phyloP scores from a whole-genome alignment of 371 early-diverging fungal genomes.

The Lichtheimia ramosa region DNA sequence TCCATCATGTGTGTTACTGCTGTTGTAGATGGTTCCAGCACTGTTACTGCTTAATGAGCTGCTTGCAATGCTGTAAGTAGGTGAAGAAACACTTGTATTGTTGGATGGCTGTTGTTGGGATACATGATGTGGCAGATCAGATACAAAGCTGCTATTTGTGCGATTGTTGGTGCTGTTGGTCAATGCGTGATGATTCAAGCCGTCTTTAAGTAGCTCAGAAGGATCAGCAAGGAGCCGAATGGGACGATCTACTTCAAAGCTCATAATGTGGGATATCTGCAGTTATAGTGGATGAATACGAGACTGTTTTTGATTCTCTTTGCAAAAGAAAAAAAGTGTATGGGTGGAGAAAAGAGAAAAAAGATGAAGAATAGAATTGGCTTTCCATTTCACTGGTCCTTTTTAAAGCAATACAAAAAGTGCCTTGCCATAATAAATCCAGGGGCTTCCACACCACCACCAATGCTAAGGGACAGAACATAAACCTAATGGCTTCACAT shows the following conservation, averaged over 20 bases:
- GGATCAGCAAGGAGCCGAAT: slow-evolving; percentile 11
- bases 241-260: slow-evolving; percentile 13
- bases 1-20: neutral
- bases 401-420: neutral
- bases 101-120: no score
- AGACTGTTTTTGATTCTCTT: neutral
- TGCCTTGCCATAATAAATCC: slow-evolving; percentile 1
- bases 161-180: neutral
- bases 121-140: no score
- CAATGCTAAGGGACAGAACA: slow-evolving; percentile 5
- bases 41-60: slow-evolving; percentile 7
- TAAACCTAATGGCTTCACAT: slow-evolving; percentile 1
- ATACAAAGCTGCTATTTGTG: neutral
- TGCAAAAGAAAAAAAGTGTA: neutral
- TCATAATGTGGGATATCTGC: slow-evolving; percentile 2
- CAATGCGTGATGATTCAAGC: slow-evolving; percentile 1
- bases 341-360: neutral
- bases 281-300: neutral
- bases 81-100: neutral
- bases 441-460: neutral
- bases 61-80: slow-evolving; percentile 9
- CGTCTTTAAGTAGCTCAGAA: slow-evolving; percentile 10
- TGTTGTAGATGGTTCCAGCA: neutral
- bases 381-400: no score
- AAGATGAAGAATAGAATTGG: no score